Evolutionary conservation across 148 eudicot genomes (phyloP).

Genomic region (Vaccinium myrtillus): DNA sequence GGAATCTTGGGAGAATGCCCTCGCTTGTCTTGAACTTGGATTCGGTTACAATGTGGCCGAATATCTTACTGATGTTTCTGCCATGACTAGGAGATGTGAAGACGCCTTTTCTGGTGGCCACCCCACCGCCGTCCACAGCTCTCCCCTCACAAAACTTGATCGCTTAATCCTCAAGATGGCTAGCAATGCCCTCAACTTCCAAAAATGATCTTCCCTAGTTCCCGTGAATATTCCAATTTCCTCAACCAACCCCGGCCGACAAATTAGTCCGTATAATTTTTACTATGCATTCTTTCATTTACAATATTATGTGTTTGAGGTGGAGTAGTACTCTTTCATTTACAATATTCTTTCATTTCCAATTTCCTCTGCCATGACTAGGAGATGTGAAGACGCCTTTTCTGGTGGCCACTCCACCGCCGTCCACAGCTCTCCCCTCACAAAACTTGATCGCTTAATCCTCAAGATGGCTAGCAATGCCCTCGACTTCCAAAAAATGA

Average conservation of each 20-base stretch:
- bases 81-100: constrained; percentile 8
- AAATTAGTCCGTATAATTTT: no score
- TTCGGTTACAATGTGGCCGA: not conserved
- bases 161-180: no score
- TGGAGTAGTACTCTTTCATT: no score
- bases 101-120: constrained; percentile 3
- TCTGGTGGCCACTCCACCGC: not conserved
- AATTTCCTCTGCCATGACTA: not conserved
- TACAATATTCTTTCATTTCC: no score
- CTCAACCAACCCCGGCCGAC: no score
- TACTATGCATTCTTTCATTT: no score
- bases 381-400: constrained; percentile 14
- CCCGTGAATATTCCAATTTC: no score
- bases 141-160: no score
- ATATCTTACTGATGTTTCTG: not conserved
- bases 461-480: constrained; percentile 1
- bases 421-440: not conserved
- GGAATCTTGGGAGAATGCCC: constrained; percentile 8
- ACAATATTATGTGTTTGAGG: no score
- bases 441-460: constrained; percentile 1
- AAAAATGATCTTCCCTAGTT: no score
- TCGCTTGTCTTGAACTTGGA: not conserved
- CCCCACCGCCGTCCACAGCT: not conserved
- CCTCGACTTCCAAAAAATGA: not conserved
- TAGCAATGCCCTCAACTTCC: no score